Percentiles rank a stretch among this genome's conserved stretches.
phyloP scores from a whole-genome alignment of 306 rosid species.

The Hippophae tibetana region DNA sequence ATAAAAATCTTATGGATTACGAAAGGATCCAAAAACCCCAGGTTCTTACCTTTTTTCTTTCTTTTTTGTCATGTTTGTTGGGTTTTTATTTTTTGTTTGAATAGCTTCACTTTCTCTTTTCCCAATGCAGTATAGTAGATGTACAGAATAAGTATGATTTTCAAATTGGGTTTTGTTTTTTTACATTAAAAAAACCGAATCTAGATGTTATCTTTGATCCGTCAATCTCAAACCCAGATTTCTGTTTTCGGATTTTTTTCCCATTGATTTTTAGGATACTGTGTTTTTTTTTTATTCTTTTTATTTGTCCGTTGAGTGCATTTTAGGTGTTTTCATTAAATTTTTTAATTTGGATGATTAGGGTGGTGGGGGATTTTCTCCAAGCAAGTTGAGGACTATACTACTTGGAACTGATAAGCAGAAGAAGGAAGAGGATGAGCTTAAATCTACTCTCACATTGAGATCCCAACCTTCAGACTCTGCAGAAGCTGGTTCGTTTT shows the following conservation, averaged over 20 bases:
- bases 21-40: constrained; percentile 93
- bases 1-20: constrained; percentile 50
- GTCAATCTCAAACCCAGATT: constrained; percentile 8
- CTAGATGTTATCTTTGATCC: constrained; percentile 17
- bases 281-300: neutral
- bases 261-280: constrained; percentile 5
- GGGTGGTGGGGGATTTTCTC: constrained; percentile 89
- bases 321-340: neutral
- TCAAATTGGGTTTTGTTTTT: constrained; percentile 3
- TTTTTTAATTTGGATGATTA: constrained; percentile 22
- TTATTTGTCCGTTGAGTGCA: neutral
- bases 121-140: constrained; percentile 11
- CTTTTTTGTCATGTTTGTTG: neutral
- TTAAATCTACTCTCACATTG: constrained; percentile 44
- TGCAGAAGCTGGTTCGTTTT: constrained; percentile 61
- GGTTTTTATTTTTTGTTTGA: neutral
- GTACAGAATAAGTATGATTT: constrained; percentile 4
- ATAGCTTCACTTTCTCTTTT: constrained; percentile 8
- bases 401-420: constrained; percentile 79
- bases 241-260: constrained; percentile 1
- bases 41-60: constrained; percentile 31
- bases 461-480: constrained; percentile 58
- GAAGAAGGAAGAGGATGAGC: constrained; percentile 62
- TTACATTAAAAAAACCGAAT: neutral
- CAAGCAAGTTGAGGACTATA: constrained; percentile 77